These are phyloP conservation scores for Avena sativa DNA, from an alignment of 176 grass and related monocot genomes.

Conservation along the genomic window DNA sequence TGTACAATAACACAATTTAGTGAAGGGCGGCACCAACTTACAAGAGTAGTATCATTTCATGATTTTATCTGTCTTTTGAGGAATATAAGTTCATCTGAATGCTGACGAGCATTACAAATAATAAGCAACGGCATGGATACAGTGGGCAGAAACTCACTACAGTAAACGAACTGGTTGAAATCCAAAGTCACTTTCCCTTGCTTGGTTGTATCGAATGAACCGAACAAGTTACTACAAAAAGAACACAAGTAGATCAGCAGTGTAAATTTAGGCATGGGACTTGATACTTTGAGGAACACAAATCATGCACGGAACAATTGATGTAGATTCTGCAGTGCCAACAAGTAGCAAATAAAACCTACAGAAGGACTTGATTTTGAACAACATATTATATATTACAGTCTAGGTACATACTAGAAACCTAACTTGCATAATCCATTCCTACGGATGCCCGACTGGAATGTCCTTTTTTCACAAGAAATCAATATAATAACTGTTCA, in stretches of 20 bases:
- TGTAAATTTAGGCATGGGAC: neutral
- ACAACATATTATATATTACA: too few species aligned
- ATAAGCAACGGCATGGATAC: neutral
- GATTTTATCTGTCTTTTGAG: neutral
- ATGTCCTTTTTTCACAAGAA: too few species aligned
- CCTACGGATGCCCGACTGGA: too few species aligned
- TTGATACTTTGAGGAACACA: neutral
- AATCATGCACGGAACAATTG: neutral
- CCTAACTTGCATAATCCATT: too few species aligned
- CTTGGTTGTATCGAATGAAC: constrained; percentile 79
- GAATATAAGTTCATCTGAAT: neutral
- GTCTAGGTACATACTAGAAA: too few species aligned
- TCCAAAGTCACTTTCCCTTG: constrained; percentile 83
- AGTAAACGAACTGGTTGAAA: constrained; percentile 93
- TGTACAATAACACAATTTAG: constrained; percentile 34
- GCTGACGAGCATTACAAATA: constrained; percentile 8
- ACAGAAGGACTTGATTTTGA: too few species aligned
- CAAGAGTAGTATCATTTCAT: neutral
- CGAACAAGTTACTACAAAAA: constrained; percentile 71
- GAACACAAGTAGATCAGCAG: neutral
- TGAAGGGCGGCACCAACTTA: neutral
- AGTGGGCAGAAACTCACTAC: constrained; percentile 61
- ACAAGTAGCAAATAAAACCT: too few species aligned
- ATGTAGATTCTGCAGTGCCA: too few species aligned
- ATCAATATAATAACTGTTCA: too few species aligned